These are phyloP conservation scores for Quercus phellos DNA, from an alignment of 331 rosid genomes.

Conservation along the genomic window DNA sequence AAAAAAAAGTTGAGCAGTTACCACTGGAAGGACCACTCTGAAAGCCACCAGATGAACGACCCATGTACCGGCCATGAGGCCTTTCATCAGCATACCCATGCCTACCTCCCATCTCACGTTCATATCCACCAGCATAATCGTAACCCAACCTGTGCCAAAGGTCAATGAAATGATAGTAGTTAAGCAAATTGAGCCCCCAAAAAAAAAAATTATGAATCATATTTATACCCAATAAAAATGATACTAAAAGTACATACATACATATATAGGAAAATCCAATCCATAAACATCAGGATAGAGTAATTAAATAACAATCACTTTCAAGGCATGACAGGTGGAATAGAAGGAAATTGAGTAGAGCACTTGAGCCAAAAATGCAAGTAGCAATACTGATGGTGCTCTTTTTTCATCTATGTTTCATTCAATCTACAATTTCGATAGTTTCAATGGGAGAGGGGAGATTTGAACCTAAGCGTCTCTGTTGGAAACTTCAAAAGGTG, in stretches of 20 bases:
- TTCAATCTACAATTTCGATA: too few species aligned
- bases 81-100: conserved; percentile 51
- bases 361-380: neutral
- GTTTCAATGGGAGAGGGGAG: too few species aligned
- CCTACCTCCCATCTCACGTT: conserved; percentile 48
- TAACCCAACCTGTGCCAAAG: conserved; percentile 42
- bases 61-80: conserved; percentile 45
- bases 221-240: neutral
- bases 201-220: neutral
- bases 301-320: neutral
- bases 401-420: neutral
- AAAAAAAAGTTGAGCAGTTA: conserved; percentile 3
- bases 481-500: too few species aligned
- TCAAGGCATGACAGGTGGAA: neutral
- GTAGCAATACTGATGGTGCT: neutral
- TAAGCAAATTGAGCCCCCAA: neutral
- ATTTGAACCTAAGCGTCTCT: too few species aligned
- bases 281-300: neutral
- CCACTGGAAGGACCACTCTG: conserved; percentile 36
- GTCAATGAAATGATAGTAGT: neutral
- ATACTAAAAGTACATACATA: neutral
- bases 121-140: conserved; percentile 47
- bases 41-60: conserved; percentile 48
- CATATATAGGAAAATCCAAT: neutral
- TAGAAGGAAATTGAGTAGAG: neutral